Evolutionary conservation across 116 monocot species (phyloP).

Genomic region (Papilionanthe hybrid): DNA sequence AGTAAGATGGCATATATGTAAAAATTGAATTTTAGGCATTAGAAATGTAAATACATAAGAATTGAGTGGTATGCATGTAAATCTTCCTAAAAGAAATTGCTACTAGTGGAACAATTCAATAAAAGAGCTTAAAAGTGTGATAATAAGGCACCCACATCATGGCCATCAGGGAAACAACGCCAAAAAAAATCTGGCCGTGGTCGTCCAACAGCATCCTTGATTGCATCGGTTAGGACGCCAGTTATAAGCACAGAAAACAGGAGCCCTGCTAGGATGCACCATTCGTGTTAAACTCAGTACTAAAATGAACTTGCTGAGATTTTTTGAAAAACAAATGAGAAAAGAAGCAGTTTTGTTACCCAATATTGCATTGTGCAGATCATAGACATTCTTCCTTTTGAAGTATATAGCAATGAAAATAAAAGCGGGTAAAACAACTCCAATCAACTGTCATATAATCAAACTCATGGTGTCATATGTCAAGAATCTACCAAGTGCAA

Average conservation of each 20-base stretch:
- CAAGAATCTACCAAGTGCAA: not conserved
- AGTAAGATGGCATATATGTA: no score
- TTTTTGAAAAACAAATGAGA: not conserved
- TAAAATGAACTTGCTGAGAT: not conserved
- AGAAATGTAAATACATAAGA: no score
- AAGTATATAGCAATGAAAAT: constrained; percentile 43
- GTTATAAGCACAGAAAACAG: constrained; percentile 71
- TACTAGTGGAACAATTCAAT: not conserved
- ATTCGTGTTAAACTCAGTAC: not conserved
- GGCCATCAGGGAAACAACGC: constrained; percentile 83
- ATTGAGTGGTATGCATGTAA: no score
- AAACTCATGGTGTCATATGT: not conserved
- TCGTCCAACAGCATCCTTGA: constrained; percentile 78
- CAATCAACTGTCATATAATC: constrained; percentile 36
- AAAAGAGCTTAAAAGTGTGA: not conserved
- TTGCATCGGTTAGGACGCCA: constrained; percentile 61
- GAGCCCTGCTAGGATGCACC: constrained; percentile 42
- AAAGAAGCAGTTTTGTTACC: constrained; percentile 16
- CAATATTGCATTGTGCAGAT: constrained; percentile 64
- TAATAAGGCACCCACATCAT: constrained; percentile 27
- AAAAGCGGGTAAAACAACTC: constrained; percentile 31
- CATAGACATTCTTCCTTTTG: constrained; percentile 52
- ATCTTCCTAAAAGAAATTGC: not conserved
- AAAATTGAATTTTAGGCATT: no score
- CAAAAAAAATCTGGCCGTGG: constrained; percentile 85